Conservation (phyloP, 116 monocot species). For the Dioscorea cayenensis region DNA sequence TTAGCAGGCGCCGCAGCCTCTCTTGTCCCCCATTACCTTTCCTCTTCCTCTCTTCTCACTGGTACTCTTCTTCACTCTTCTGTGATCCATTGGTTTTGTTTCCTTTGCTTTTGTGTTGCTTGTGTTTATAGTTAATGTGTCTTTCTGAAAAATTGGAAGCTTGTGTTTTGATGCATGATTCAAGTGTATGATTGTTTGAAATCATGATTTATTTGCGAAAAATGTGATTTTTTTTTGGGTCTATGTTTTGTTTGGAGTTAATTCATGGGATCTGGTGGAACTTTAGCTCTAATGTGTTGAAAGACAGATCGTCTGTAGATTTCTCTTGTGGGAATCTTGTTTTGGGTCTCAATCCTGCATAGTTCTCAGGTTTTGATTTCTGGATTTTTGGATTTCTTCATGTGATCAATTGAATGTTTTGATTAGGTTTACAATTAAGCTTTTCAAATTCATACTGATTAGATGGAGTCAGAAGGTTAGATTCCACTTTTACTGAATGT, state of each 20-base stretch:
- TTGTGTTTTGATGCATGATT: conserved; percentile 1
- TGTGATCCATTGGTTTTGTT: background rate
- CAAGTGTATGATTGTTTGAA: background rate
- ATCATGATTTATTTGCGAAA: background rate
- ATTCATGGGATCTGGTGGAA: background rate
- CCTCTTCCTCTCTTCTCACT: background rate
- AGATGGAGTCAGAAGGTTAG: background rate
- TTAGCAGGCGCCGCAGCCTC: background rate
- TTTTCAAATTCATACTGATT: background rate
- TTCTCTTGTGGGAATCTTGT: no score
- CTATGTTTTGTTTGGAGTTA: background rate
- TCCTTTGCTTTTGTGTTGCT: background rate
- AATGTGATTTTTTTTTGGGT: background rate
- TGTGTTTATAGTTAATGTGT: no score
- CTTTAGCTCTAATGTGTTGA: background rate
- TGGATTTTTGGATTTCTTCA: background rate
- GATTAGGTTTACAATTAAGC: background rate
- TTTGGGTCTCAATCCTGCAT: no score
- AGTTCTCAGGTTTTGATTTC: background rate
- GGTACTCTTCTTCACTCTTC: background rate
- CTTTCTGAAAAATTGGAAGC: background rate
- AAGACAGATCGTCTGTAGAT: no score
- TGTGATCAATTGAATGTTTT: background rate
- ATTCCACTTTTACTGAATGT: background rate
- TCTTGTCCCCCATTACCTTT: no score